A percentile compares a stretch with the other conserved stretches of the same genome.
These are phyloP conservation scores for Hydnomerulius pinastri DNA, from an alignment of 768 basidiomycete species.

Conservation along the genomic window DNA sequence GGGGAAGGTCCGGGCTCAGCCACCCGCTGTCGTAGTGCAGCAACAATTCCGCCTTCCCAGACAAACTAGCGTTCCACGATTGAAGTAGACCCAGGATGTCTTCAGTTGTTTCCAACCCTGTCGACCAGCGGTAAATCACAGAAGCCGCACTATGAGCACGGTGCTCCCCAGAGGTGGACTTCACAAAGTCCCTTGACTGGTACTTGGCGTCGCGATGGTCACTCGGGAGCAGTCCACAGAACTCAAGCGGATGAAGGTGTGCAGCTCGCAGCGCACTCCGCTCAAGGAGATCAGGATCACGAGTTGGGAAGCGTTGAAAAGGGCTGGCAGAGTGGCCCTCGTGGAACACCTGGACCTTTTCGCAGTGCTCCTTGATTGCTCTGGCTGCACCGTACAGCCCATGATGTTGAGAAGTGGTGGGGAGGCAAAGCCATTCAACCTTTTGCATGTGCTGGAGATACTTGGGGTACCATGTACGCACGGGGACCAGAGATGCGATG, in stretches of 20 bases:
- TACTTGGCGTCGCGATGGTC: conserved; percentile 12
- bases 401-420: conserved; percentile 32
- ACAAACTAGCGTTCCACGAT: conserved; percentile 3
- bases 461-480: conserved; percentile 39
- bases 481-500: conserved; percentile 38
- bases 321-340: neutral
- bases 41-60: conserved; percentile 1
- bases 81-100: conserved; percentile 9
- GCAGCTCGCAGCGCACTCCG: conserved; percentile 19
- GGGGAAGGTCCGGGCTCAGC: conserved; percentile 20
- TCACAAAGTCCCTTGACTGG: conserved; percentile 8
- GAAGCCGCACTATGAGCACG: conserved; percentile 20
- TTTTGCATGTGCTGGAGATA: conserved; percentile 42
- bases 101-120: neutral
- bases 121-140: neutral
- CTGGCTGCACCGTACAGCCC: conserved; percentile 24
- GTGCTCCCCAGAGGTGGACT: conserved; percentile 3
- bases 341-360: conserved; percentile 15
- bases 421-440: conserved; percentile 32
- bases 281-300: conserved; percentile 11
- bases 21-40: conserved; percentile 31
- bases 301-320: conserved; percentile 5
- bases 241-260: conserved; percentile 14
- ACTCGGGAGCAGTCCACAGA: neutral
- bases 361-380: conserved; percentile 31